A percentile compares a stretch with the other conserved stretches of the same genome.
These are phyloP conservation scores for Hypoxylon cercidicola DNA, from an alignment of 495 filamentous ascomycete genomes.

Conservation along the genomic window DNA sequence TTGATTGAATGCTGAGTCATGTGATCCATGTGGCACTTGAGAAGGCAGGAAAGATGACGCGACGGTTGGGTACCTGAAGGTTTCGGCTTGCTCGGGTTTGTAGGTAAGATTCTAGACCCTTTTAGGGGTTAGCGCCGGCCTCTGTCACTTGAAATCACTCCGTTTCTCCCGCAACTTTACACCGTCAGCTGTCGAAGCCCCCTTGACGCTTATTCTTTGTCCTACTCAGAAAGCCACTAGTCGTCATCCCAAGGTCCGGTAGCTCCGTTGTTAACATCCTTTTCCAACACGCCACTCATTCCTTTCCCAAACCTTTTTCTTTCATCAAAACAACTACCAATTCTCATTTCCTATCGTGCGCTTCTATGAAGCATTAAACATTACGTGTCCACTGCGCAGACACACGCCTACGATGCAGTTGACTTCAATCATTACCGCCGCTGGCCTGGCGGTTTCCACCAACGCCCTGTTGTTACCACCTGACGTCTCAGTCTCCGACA, in stretches of 20 bases:
- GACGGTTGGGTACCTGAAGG: too few relatives aligned
- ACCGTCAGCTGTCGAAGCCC: too few relatives aligned
- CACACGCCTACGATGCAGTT: conserved; percentile 42
- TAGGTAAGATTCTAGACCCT: too few relatives aligned
- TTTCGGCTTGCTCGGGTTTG: too few relatives aligned
- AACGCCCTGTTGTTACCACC: conserved; percentile 48
- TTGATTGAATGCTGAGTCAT: too few relatives aligned
- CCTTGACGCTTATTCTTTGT: too few relatives aligned
- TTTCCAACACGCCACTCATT: conserved; percentile 31
- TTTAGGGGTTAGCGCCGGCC: too few relatives aligned
- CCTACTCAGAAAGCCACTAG: too few relatives aligned
- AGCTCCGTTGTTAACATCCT: conserved; percentile 7
- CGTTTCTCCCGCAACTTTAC: too few relatives aligned
- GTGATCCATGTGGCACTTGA: too few relatives aligned
- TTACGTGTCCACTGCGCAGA: conserved; percentile 21
- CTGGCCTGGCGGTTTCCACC: conserved; percentile 46
- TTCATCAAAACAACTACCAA: conserved; percentile 33
- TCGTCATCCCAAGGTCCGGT: too few relatives aligned
- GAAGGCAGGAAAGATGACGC: not conserved
- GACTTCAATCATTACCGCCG: conserved; percentile 41
- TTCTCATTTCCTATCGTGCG: conserved; percentile 23
- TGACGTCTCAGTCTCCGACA: conserved; percentile 35
- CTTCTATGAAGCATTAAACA: conserved; percentile 41
- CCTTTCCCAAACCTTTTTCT: conserved; percentile 26
- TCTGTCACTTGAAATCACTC: too few relatives aligned